Conservation (phyloP, 1,139 yeast genomes). For the Lodderomyces pseudojiufengensis region DNA sequence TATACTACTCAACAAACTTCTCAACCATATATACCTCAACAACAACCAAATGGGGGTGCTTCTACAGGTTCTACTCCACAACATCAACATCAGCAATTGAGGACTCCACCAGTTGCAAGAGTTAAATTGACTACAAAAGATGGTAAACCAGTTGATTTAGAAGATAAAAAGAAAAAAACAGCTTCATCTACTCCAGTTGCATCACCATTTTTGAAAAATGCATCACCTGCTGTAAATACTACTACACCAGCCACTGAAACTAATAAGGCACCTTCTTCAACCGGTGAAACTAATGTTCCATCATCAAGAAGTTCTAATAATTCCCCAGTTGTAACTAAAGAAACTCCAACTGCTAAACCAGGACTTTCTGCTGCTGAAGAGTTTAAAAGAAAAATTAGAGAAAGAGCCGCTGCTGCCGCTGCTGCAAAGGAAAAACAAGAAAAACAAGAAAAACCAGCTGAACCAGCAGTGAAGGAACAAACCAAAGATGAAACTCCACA, state of each 20-base stretch:
- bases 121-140: constrained; percentile 44
- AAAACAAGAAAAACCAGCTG: constrained; percentile 5
- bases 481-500: not conserved
- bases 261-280: constrained; percentile 9
- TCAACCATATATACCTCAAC: constrained; percentile 1
- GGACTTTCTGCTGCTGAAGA: constrained; percentile 17
- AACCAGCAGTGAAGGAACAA: not conserved
- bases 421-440: constrained; percentile 14
- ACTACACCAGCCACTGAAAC: constrained; percentile 16
- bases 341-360: constrained; percentile 3
- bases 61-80: constrained; percentile 12
- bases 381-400: constrained; percentile 15
- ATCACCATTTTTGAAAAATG: constrained; percentile 16
- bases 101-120: constrained; percentile 20
- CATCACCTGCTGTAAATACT: constrained; percentile 17
- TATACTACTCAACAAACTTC: constrained; percentile 1
- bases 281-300: constrained; percentile 2
- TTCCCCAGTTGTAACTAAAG: not conserved
- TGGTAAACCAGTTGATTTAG: constrained; percentile 46
- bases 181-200: constrained; percentile 20
- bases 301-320: constrained; percentile 2
- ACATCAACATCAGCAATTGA: constrained; percentile 13
- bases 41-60: constrained; percentile 2
- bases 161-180: constrained; percentile 35
- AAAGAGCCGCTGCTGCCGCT: constrained; percentile 15